Conservation (phyloP, 2,329 filamentous ascomycete species). For the Cladobotryum mycophilum region DNA sequence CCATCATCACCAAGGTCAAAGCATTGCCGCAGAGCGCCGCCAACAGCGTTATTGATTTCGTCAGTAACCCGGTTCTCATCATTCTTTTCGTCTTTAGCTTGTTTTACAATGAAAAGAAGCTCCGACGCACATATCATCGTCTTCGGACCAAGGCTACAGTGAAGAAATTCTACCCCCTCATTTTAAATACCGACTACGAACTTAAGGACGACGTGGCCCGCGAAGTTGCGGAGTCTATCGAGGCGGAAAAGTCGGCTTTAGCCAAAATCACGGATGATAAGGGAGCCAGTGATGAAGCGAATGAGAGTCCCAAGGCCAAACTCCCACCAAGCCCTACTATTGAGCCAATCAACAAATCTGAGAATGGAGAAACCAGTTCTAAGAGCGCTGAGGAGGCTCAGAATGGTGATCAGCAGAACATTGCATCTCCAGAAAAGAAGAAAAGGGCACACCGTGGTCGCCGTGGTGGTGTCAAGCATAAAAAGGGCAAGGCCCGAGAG, state of each 20-base stretch:
- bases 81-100: constrained; percentile 37
- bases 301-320: background rate
- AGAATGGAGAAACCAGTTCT: background rate
- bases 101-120: constrained; percentile 41
- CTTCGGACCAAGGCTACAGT: constrained; percentile 24
- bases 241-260: background rate
- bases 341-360: background rate
- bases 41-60: constrained; percentile 46
- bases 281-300: background rate
- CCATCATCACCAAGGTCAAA: constrained; percentile 45
- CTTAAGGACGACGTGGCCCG: background rate
- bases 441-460: constrained; percentile 64
- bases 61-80: constrained; percentile 49
- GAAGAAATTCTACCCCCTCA: constrained; percentile 16
- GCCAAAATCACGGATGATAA: background rate
- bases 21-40: constrained; percentile 44
- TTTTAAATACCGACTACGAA: background rate
- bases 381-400: background rate
- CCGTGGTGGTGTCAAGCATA: constrained; percentile 65
- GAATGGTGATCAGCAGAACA: background rate
- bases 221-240: background rate
- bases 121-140: constrained; percentile 34
- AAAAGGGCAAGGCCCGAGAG: constrained; percentile 51
- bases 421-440: constrained; percentile 44
- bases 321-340: background rate